Base-by-base conservation (phyloP, 2,329 filamentous ascomycete species). In the Xylaria sp. region DNA sequence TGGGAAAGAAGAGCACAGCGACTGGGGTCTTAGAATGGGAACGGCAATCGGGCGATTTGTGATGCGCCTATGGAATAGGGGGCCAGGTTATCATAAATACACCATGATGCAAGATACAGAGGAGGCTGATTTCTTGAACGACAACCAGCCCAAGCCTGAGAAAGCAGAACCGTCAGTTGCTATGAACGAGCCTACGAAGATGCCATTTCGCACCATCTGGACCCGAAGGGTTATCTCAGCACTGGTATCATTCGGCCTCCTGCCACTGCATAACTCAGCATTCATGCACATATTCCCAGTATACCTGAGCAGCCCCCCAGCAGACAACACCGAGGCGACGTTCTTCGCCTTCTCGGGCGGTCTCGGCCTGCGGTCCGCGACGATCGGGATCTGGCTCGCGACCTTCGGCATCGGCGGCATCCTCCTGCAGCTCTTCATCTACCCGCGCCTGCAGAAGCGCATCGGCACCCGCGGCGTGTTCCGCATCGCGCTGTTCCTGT, bases 221-320 rank as follows among this genome's bases (percentile, higher is more conserved):
- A 76, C 77, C 11, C 69, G 67, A n/a, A 69, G 69, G 11, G 76
- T 78, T 9, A 42, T 76, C 6, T 75, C 73, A 2, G 73, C 76
- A 1, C 67, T 77, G 19, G 68, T 78, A 14, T 75, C 75, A 7
- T 76, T 77, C 40, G 75, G 72, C 4, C 70, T 89, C 45, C 82
- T 89, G 38, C 85, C 87, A 49, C 81, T 89, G 64, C 87, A 89
- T 75, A 84, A 88, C 72, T 84, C 83, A 60, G 83, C 87, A 19
- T 89, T 89, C 75, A 85, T 86, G 70, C 81, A 86, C 46, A 81
- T 89, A 50, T 87, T 85, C 69, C 87, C 87, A 31, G 80, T 88
- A 23, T 89, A 88, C 73, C 78, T 89, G 43, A 87, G 87, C 8
- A 84, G 83, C 1, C 73, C 75, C 0, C 82, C 84, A 0, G 82